A percentile compares a stretch with the other conserved stretches of the same genome.
These are phyloP conservation scores for Nakazawaea populi DNA, from an alignment of 805 yeast genomes.

Conservation along the genomic window DNA sequence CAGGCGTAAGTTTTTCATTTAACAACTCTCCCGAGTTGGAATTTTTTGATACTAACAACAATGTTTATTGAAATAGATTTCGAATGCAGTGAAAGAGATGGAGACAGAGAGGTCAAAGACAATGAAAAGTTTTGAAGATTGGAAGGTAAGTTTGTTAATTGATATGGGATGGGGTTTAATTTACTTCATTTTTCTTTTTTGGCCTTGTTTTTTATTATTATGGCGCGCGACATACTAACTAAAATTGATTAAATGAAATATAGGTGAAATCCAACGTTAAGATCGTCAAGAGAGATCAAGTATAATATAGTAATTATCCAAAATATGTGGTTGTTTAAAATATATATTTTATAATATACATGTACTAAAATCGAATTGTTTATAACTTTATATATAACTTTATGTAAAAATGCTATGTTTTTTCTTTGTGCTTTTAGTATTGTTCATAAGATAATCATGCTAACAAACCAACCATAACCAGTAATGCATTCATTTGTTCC, in stretches of 20 bases:
- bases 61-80: slow-evolving; percentile 17
- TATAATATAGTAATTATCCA: slow-evolving; percentile 6
- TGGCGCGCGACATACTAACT: not conserved
- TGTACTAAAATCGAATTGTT: not conserved
- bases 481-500: slow-evolving; percentile 73
- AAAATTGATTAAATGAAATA: not conserved
- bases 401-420: too few species aligned
- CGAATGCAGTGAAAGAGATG: slow-evolving; percentile 31
- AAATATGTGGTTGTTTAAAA: too few species aligned
- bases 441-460: not conserved
- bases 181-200: too few species aligned
- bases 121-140: slow-evolving; percentile 36
- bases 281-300: slow-evolving; percentile 27
- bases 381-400: not conserved
- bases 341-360: too few species aligned
- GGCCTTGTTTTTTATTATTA: too few species aligned
- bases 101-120: slow-evolving; percentile 31
- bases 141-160: slow-evolving; percentile 31
- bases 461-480: slow-evolving; percentile 44
- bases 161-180: not conserved
- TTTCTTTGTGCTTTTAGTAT: not conserved
- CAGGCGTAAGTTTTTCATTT: slow-evolving; percentile 29
- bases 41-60: not conserved
- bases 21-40: too few species aligned
- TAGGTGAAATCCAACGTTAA: slow-evolving; percentile 39